phyloP scores from a whole-genome alignment of 345 rosid genomes.

The Laguncularia racemosa region DNA sequence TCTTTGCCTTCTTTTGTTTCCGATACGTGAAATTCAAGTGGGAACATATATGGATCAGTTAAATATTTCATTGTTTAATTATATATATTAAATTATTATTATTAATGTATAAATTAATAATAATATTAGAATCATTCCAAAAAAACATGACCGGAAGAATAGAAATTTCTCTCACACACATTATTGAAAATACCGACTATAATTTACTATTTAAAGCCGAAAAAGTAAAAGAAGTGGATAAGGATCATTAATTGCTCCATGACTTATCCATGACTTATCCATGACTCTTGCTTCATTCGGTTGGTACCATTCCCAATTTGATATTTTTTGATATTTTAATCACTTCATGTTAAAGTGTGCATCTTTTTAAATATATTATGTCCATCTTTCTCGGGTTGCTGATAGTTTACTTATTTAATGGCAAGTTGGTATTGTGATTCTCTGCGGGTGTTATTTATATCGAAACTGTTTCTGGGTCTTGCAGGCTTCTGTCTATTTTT shows the following conservation, averaged over 20 bases:
- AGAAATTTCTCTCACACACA: too few species aligned
- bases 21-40: too few species aligned
- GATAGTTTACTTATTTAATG: conserved; percentile 2
- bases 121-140: too few species aligned
- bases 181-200: too few species aligned
- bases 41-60: too few species aligned
- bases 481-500: conserved; percentile 13
- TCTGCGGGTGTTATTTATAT: conserved; percentile 15
- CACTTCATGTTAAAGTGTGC: background rate
- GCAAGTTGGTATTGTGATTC: conserved; percentile 13
- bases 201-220: background rate
- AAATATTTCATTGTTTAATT: too few species aligned
- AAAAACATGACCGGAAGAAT: too few species aligned
- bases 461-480: conserved; percentile 18
- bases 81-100: too few species aligned
- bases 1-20: too few species aligned
- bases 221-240: conserved; percentile 15
- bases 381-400: conserved; percentile 7
- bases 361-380: background rate
- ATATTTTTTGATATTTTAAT: background rate
- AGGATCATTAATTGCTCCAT: conserved; percentile 20
- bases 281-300: conserved; percentile 22
- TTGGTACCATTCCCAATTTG: conserved; percentile 13
- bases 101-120: too few species aligned
- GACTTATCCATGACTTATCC: conserved; percentile 14